Conservation (phyloP, 805 yeast genomes). For the Ogataea zsoltii region DNA sequence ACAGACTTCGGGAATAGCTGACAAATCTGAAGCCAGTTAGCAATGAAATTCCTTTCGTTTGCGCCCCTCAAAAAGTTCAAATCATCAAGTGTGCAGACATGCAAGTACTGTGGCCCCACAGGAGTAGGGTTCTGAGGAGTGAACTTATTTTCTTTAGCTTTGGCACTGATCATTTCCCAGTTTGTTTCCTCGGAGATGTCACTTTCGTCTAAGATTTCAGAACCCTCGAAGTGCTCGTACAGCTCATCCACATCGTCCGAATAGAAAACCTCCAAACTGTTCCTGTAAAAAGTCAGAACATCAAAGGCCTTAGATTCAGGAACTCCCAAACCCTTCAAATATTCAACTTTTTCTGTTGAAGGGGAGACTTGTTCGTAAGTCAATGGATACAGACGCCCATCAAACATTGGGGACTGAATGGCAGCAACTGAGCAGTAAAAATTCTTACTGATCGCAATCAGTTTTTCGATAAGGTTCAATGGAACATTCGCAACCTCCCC, state of each 20-base stretch:
- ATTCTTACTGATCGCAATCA: conserved; percentile 45
- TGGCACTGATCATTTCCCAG: conserved; percentile 21
- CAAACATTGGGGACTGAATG: conserved; percentile 33
- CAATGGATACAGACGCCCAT: conserved; percentile 40
- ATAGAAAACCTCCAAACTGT: conserved; percentile 22
- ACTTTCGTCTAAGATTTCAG: conserved; percentile 11
- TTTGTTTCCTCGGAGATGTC: conserved; percentile 10
- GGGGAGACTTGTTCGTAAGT: conserved; percentile 42
- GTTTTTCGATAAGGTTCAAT: conserved; percentile 41
- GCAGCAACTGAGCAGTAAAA: conserved; percentile 41
- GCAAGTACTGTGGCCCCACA: conserved; percentile 40
- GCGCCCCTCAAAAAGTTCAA: conserved; percentile 40
- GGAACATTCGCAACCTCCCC: conserved; percentile 34
- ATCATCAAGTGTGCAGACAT: conserved; percentile 41
- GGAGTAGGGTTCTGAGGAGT: conserved; percentile 29
- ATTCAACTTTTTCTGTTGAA: conserved; percentile 36
- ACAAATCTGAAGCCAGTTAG: conserved; percentile 43
- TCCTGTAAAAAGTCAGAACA: conserved; percentile 23
- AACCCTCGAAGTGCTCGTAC: conserved; percentile 36
- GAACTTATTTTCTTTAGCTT: conserved; percentile 23
- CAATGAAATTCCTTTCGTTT: conserved; percentile 39
- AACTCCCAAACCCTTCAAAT: conserved; percentile 34
- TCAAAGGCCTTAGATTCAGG: conserved; percentile 34
- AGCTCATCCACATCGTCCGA: conserved; percentile 23
- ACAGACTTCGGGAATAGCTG: conserved; percentile 43